Evolutionary conservation across 2,329 filamentous ascomycete species (phyloP).

Genomic region (Ilyonectria sp.): DNA sequence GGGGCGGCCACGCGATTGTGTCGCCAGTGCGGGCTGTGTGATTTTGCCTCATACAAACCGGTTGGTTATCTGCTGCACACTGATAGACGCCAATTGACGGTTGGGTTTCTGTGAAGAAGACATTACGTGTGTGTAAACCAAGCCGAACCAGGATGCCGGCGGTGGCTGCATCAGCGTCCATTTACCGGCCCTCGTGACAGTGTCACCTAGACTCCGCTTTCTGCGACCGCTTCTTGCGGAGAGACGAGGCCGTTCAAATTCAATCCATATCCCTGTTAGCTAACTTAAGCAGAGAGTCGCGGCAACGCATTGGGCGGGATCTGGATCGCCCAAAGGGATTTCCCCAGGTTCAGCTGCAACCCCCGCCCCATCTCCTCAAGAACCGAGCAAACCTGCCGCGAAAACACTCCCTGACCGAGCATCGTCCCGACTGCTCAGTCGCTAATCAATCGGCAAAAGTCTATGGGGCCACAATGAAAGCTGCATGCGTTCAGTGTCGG

Average conservation of each 20-base stretch:
- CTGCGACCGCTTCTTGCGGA: neutral
- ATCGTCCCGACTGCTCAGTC: slow-evolving; percentile 14
- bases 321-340: neutral
- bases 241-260: neutral
- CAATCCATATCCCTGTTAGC: neutral
- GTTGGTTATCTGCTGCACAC: neutral
- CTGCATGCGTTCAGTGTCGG: slow-evolving; percentile 48
- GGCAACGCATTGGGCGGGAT: neutral
- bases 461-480: slow-evolving; percentile 42
- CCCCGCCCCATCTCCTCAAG: neutral
- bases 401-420: neutral
- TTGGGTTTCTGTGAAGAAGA: neutral
- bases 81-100: neutral
- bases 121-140: neutral
- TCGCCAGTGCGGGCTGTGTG: neutral
- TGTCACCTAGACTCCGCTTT: slow-evolving; percentile 2
- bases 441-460: slow-evolving; percentile 2
- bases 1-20: neutral
- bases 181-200: neutral
- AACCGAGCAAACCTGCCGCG: neutral
- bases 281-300: neutral
- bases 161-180: slow-evolving; percentile 5
- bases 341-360: neutral
- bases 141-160: neutral
- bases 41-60: neutral